phyloP scores from a whole-genome alignment of 305 asterid species.

The Andrographis paniculata region DNA sequence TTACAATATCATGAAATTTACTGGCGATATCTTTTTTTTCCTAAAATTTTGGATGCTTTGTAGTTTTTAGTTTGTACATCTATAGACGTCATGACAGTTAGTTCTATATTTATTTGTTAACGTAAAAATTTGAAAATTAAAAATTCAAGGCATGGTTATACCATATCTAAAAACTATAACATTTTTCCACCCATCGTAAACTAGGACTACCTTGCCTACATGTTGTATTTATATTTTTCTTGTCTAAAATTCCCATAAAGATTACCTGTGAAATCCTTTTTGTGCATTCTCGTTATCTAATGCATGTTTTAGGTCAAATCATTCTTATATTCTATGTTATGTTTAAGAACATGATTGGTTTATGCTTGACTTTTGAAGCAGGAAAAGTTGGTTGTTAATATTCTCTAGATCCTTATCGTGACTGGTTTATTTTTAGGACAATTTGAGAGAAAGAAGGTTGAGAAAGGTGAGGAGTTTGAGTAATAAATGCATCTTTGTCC shows the following conservation, averaged over 20 bases:
- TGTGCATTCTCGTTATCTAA: not conserved
- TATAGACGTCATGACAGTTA: too few relatives aligned
- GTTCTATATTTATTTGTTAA: too few relatives aligned
- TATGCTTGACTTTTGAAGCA: slow-evolving; percentile 24
- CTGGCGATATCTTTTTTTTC: too few relatives aligned
- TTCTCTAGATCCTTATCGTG: slow-evolving; percentile 36
- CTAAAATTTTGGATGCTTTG: too few relatives aligned
- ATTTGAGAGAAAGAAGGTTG: slow-evolving; percentile 39
- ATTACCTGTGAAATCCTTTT: not conserved
- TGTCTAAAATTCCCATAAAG: too few relatives aligned
- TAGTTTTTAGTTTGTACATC: not conserved
- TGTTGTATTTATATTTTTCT: too few relatives aligned
- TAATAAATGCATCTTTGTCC: slow-evolving; percentile 9
- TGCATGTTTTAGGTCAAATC: not conserved
- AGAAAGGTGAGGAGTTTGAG: slow-evolving; percentile 57
- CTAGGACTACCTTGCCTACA: too few relatives aligned
- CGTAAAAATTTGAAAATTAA: too few relatives aligned
- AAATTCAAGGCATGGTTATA: too few relatives aligned
- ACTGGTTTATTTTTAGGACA: slow-evolving; percentile 31
- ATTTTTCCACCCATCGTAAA: too few relatives aligned
- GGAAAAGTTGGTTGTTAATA: slow-evolving; percentile 31
- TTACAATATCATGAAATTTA: too few relatives aligned
- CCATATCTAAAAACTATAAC: too few relatives aligned
- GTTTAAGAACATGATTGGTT: slow-evolving; percentile 15
- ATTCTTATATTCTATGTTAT: not conserved